Evolutionary conservation across 129 eudicot genomes (phyloP), one percentile per base, ranked within the genome.

Genomic region (Chrysanthemum makinoi): DNA sequence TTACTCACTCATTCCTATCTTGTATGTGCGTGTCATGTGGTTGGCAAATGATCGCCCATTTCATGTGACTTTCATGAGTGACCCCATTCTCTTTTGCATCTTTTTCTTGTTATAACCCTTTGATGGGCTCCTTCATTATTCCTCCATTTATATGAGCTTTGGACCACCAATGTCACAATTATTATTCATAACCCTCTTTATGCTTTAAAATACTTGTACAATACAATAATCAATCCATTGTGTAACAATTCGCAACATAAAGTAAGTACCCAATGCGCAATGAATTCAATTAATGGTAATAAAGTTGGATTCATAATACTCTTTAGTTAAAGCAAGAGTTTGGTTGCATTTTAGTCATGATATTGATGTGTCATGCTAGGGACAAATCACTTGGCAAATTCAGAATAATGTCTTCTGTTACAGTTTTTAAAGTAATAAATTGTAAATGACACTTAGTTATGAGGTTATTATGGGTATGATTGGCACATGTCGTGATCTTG

Each of bases 51-150:
- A 70, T 70, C 60, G 65, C 55, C 66, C 54, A 67, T 54, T 77
- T 70, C 77, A 77, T 77, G 81, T 77, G 81, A 69, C 81, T 43
- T 77, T 77, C 81, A 77, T 77, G 67, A 77, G 81, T 77, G 81
- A 77, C 81, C 77, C 81, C 81, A 77, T 77, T 77, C 75, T 60
- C 11, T 59, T 66, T 75, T 66, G 66, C 79, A 75, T 66, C 80
- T 70, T 64, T 72, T 77, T 71, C 43, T 71, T 65, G 65, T 49
- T 60, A 60, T 35, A 68, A 76, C 75, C 75, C 80, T 60, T 77
- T 46, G 68, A 77, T 77, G 76, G 76, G 70, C 65, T 52, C 81
- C 81, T 77, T 62, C 81, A 53, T 63, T 70, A 66, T 75, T 68
- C 79, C 47, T 58, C 73, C 20, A 75, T 56, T 56, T 66, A 69